Evolutionary conservation across 2,329 filamentous ascomycete species (phyloP), one percentile per base, ranked within the genome.

Genomic region (Paecilomyces formosus): DNA sequence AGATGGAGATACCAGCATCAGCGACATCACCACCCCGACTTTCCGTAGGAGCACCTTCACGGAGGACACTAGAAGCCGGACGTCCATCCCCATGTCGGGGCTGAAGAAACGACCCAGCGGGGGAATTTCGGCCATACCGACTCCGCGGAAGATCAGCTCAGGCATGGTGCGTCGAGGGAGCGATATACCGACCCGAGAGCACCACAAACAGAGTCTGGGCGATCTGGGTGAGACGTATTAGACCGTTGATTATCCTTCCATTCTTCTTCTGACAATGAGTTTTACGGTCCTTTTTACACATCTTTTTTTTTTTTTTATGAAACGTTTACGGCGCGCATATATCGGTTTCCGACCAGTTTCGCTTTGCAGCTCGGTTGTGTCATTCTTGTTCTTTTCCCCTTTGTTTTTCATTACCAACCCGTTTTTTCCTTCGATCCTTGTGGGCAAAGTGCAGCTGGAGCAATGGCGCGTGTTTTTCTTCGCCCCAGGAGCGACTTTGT

Each of bases 171-270:
- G 67, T 39, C 61, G 63, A 60, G 70, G 74, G 56, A 73, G 78
- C 57, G 72, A 77, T 61, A 81, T 81, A 76, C 75, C 78, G 30
- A 78, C 78, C 18, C 76, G 79, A 9, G 74, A 55, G 22, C 58
- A 74, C 56, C 70, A 77, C 59, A 77, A 78, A 57, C 73, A 81
- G 62, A 80, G 80, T 65, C 72, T 81, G 66, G 81, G 75, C 69
- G 80, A 81, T 58, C 73, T 83, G 53, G 82, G 82, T 50, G 82
- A 85, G 71, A 83, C 81, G n/a, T 85, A 80, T 70, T 85, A 74
- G 72, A 55, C n/a, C 49, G 18, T 53, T 35, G 28, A 50, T 12
- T 24, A 52, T 55, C 18, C 6, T 51, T 18, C 28, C 51, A 55
- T 26, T 50, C 57, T 55, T 54, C 35, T 60, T 60, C 51, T 49